Evolutionary conservation across 345 rosid genomes (phyloP).

Genomic region (Gossypium sturtianum): DNA sequence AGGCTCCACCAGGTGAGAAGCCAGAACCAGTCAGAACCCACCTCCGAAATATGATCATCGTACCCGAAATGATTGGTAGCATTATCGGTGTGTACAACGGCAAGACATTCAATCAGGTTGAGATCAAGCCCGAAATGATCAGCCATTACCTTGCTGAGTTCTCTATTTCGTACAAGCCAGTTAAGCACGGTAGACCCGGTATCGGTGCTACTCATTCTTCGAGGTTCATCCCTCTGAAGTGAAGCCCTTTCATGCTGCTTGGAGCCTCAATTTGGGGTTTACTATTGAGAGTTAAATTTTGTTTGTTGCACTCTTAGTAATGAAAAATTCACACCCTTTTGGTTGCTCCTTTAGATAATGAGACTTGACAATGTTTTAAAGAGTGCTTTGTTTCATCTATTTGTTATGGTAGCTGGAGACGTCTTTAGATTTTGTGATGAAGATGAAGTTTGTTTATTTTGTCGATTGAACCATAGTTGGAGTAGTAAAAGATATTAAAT

Average conservation of each 20-base stretch:
- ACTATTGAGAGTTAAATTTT: conserved; percentile 1
- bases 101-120: conserved; percentile 90
- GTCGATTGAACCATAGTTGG: no score
- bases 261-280: background rate
- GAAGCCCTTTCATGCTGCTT: conserved; percentile 14
- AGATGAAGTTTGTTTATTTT: background rate
- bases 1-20: conserved; percentile 93
- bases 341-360: background rate
- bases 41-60: conserved; percentile 84
- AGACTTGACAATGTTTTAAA: conserved; percentile 3
- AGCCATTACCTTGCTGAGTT: conserved; percentile 79
- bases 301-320: background rate
- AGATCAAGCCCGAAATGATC: conserved; percentile 97
- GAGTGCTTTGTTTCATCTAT: background rate
- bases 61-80: conserved; percentile 98
- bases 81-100: conserved; percentile 90
- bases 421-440: background rate
- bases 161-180: conserved; percentile 86
- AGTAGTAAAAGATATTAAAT: no score
- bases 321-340: conserved; percentile 1
- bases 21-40: conserved; percentile 94
- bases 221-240: conserved; percentile 94
- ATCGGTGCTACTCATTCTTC: conserved; percentile 98
- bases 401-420: background rate
- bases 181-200: conserved; percentile 97